Evolutionary conservation across 73 alveolate genomes (phyloP), one percentile per base, ranked within the genome.

Genomic region (Effrenium voratum): DNA sequence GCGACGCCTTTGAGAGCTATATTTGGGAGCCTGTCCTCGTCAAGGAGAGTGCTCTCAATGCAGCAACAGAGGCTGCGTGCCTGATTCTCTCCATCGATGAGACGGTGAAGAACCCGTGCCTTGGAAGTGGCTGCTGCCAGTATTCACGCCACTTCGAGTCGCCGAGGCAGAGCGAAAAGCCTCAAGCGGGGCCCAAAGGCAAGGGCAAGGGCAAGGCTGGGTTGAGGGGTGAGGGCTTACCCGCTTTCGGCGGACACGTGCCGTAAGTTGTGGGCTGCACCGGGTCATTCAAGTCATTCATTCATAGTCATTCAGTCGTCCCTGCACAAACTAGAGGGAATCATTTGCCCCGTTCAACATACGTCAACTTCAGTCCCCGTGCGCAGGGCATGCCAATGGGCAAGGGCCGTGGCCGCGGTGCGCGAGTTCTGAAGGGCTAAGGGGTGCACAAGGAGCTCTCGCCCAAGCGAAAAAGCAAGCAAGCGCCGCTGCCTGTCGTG

Each of bases 61-160:
- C 99, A n/a, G 99, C 99, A 10, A 99, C 99, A 41, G 99, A 99
- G 93, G 99, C 99, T 36, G 99, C 99, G 36, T 99, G 99, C 98
- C 99, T 99, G 59, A 99, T 99, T 85, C 99, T 99, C 70, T 99
- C 99, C 85, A 99, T 99, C 87, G 99, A 99, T 99, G 99, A 99
- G 94, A 86, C 94, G 43, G 94, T 86, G 82, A 86, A 86, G 94
- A 86, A 86, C 44, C 94, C 94, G 82, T 60, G 28, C 36, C 87
- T 77, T 28, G 87, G n/a, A n/a, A n/a, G 34, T 4, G 34, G n/a
- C 46, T 22, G 15, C 40, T 32, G n/a, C 15, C 34, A 4, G 12
- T 32, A 36, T 15, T 22, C 52, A 73, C n/a, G 0, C 72, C 72
- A 57, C 72, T n/a, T 55, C 22, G 68, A 15, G n/a, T 10, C 1